A percentile compares a stretch with the other conserved stretches of the same genome.
phyloP scores from a whole-genome alignment of 2,329 filamentous ascomycete species.

The Geosmithia putterillii region DNA sequence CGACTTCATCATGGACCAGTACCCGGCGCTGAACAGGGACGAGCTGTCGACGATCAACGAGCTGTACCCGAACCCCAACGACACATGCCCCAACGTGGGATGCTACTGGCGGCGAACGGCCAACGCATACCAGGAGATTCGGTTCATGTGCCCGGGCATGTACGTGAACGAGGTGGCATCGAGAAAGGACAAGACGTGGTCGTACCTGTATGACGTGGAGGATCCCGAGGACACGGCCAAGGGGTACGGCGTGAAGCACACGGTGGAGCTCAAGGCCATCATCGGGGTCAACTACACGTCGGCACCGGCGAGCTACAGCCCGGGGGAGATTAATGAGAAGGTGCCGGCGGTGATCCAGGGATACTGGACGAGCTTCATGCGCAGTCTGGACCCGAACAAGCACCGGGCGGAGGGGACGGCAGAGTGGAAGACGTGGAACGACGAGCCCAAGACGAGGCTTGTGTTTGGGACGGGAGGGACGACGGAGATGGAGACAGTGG shows the following conservation, averaged over 20 bases:
- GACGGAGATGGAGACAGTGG: constrained; percentile 24
- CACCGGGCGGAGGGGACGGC: constrained; percentile 17
- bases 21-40: constrained; percentile 16
- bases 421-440: constrained; percentile 26
- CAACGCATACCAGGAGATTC: constrained; percentile 20
- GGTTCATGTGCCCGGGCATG: constrained; percentile 22
- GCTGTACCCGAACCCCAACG: constrained; percentile 21
- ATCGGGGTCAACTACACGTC: constrained; percentile 49
- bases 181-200: constrained; percentile 34
- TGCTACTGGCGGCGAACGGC: constrained; percentile 24
- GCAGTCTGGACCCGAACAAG: constrained; percentile 51
- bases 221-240: constrained; percentile 35
- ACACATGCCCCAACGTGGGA: constrained; percentile 16
- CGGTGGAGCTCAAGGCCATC: constrained; percentile 52
- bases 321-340: constrained; percentile 35
- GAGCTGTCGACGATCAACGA: constrained; percentile 17
- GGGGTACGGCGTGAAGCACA: constrained; percentile 55
- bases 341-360: constrained; percentile 51
- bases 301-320: constrained; percentile 40
- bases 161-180: constrained; percentile 15
- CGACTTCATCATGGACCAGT: constrained; percentile 18
- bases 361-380: constrained; percentile 67
- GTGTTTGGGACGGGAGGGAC: constrained; percentile 25
- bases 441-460: constrained; percentile 15
- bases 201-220: constrained; percentile 58